Percentiles rank a stretch among this genome's conserved stretches.
Evolutionary conservation across 768 basidiomycete species (phyloP).

Genomic region (Hygrocybe punicea): DNA sequence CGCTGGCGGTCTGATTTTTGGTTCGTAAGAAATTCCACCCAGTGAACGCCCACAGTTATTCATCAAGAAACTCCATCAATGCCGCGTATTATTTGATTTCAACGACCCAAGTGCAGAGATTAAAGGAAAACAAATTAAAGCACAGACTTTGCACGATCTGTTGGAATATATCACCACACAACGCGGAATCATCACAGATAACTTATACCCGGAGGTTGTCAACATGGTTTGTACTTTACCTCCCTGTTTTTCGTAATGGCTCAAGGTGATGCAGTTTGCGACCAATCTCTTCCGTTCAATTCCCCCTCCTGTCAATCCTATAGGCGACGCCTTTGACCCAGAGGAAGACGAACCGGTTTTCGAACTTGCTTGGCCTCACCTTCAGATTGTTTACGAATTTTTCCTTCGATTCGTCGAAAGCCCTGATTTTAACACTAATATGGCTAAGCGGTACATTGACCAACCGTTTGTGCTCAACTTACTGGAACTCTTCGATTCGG

Average conservation of each 20-base stretch:
- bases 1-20: background rate
- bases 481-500: constrained; percentile 96
- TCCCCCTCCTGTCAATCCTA: constrained; percentile 98
- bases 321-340: constrained; percentile 97
- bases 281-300: constrained; percentile 99
- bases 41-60: constrained; percentile 88
- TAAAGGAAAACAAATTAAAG: constrained; percentile 97
- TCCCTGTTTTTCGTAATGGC: constrained; percentile 7
- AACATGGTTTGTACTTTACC: constrained; percentile 71
- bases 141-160: constrained; percentile 96
- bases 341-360: constrained; percentile 99
- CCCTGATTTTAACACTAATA: constrained; percentile 96
- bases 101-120: constrained; percentile 95
- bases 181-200: constrained; percentile 93
- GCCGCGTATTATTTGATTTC: constrained; percentile 96
- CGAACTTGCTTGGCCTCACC: constrained; percentile 98
- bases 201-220: constrained; percentile 97
- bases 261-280: constrained; percentile 65
- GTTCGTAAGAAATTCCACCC: constrained; percentile 72
- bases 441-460: constrained; percentile 97
- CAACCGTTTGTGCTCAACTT: constrained; percentile 94
- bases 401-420: constrained; percentile 98
- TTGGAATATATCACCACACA: constrained; percentile 98
- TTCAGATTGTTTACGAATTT: constrained; percentile 99
- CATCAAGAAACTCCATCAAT: constrained; percentile 92